Percentiles rank a stretch among this genome's conserved stretches.
These are phyloP conservation scores for Gracilaria domingensis DNA, from an alignment of 23 red algal species.

Conservation along the genomic window DNA sequence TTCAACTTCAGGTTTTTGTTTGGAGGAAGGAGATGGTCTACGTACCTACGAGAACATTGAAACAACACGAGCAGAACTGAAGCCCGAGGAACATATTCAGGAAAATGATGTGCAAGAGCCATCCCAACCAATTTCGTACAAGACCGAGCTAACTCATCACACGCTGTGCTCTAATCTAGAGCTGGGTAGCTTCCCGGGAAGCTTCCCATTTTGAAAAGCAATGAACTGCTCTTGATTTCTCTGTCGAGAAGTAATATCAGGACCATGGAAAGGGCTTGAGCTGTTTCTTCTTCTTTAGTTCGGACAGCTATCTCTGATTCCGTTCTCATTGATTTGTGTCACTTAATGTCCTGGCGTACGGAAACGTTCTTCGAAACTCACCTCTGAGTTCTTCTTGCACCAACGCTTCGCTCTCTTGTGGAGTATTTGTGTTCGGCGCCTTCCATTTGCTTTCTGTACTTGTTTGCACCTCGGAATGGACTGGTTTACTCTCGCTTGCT, in stretches of 20 bases:
- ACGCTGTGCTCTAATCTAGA: slow-evolving; percentile 16
- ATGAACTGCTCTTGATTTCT: background rate
- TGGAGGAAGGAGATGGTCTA: background rate
- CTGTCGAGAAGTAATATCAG: background rate
- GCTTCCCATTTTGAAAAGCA: background rate
- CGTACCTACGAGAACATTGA: background rate
- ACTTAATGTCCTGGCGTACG: too few species aligned
- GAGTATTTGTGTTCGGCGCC: too few species aligned
- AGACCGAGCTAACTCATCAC: slow-evolving; percentile 6
- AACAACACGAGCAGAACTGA: background rate
- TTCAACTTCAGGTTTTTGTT: background rate
- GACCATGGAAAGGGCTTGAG: too few species aligned
- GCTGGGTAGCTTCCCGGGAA: slow-evolving; percentile 6
- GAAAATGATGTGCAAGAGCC: background rate
- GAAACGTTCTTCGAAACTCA: too few species aligned
- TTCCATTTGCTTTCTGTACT: too few species aligned
- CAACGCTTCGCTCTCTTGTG: too few species aligned
- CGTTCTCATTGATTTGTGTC: too few species aligned
- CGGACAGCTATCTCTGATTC: too few species aligned
- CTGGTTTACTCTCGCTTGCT: too few species aligned
- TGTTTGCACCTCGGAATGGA: too few species aligned
- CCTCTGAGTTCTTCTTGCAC: too few species aligned
- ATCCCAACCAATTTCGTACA: slow-evolving; percentile 6
- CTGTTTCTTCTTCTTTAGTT: too few species aligned
- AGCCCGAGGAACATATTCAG: background rate